Evolutionary conservation across 2,329 filamentous ascomycete species (phyloP), one percentile per base, ranked within the genome.

Genomic region (Xylaria sp.): DNA sequence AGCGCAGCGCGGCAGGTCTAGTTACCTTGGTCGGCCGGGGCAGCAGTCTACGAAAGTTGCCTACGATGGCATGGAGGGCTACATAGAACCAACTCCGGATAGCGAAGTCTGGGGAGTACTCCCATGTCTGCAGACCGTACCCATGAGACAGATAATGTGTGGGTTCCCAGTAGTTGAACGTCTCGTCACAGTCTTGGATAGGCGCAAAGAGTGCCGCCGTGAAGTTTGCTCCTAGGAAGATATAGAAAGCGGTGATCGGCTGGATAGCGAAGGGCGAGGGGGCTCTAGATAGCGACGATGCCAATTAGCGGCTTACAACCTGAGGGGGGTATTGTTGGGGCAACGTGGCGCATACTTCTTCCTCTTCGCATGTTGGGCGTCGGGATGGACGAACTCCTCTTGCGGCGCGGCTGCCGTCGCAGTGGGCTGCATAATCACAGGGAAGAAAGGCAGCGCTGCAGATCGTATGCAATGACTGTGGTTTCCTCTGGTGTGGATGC

Each of bases 141-240:
- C 93, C 93, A 84, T 98, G 94, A 68, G 90, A 92, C 34, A 99
- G 87, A 81, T 98, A 99, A 81, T 99, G 96, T 0, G 94, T 90
- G 0, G 96, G 95, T 77, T 99, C 96, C 94, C 95, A 99, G 84
- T 97, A 99, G 80, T 99, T 99, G 87, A 97, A 99, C 12, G 95
- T 95, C 84, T 99, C 96, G 76, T 99, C 96, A 79, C 96, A 99
- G 81, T 99, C 96, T 80, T 98, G 94, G 73, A 99, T 97, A 0
- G 96, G 96, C 1, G 94, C 91, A 79, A 91, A 95, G 39, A 92
- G 77, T 12, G 95, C 96, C 7, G 95, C 92, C 25, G 95, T 76
- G 20, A 92, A 73, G 78, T 94, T 94, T 73, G 92, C 90, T 37
- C 85, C 83, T 55, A 97, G 84, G 79, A 97, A 96, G 72, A 93